Base-by-base conservation (phyloP, 2,329 filamentous ascomycete species). In the Ascochyta clinopodiicola region DNA sequence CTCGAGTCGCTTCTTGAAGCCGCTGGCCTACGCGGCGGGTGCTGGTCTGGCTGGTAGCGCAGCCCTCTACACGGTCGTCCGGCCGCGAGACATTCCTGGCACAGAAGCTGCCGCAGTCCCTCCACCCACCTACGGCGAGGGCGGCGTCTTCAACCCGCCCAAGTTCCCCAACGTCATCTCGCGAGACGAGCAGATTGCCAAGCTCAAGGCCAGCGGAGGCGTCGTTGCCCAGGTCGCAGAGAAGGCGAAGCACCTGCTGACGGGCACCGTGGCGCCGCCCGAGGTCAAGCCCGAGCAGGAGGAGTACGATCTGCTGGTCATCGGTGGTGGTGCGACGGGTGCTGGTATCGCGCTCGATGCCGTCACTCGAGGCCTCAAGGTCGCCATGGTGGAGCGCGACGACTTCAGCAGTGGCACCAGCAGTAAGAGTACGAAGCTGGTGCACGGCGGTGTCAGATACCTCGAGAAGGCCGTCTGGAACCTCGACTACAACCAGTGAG, bases 391-490 rank as follows among this genome's bases (percentile, higher is more conserved):
- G 15, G 90, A 95, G 78, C 83, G 90, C 59, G 91, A 94, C 74
- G 90, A 95, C 76, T 95, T 94, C 74, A 88, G 88, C 66, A 84
- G 88, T 59, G 90, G 91, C 27, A 94, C 90, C 36, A 92, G 89
- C 79, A 91, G 88, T 75, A 94, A 94, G 80, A 92, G 89, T 78
- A 95, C 90, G 44, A 95, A 95, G 78, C 82, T 95, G 48, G 91
- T 95, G 17, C 90, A 95, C 76, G 90, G 90, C 64, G 90, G 90
- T 70, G 91, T 95, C 56, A 85, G 90, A 63, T 95, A 94, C 73
- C 81, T 95, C 55, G 91, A 95, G 75, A 95, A 95, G 80, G 90
- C 90, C 50, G 86, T 95, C 44, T 92, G 88, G 87, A 90, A 93
- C 73, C 80, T 94, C 67, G 90, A 95, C 75, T 93, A 92, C 74